Evolutionary conservation across 2,329 filamentous ascomycete species (phyloP), one percentile per base, ranked within the genome.

Genomic region (Ophiostoma populinum): DNA sequence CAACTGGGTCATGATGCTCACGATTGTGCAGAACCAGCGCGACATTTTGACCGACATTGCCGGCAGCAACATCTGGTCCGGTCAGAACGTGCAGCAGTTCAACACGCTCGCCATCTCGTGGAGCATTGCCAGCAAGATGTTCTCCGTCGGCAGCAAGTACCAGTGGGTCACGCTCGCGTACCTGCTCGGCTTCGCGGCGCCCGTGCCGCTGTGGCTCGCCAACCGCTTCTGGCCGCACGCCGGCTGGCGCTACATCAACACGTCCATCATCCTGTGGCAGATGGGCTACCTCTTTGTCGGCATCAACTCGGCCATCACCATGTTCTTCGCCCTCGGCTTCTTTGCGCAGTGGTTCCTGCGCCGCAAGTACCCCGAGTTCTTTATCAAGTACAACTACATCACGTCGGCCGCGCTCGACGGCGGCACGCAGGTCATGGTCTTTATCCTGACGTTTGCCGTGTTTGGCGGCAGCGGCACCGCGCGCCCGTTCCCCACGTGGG

Each of bases 181-280:
- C 32, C 46, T 61, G 0, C 32, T 64, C 16, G 62, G 62, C 21
- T 57, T 62, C 39, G 24, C 54, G 10, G 48, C 56, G 3, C 61
- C 62, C 1, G 5, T 64, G 0, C 59, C 59, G 0, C 54, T 59
- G 36, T 62, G 50, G 39, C 35, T 59, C 24, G 67, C 66, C 1
- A 70, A 77, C 45, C 71, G 59, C 36, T 63, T 76, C 20, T 40
- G 35, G 10, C 43, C 43, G 0, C 49, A 56, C 8, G 58, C 63
- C 15, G 13, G n/a, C 6, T 87, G 80, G 44, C 81, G 90, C 45
- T 75, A 82, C 49, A 54, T 81, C 2, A 48, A 49, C 38, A 45
- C 45, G 2, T 47, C 45, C 26, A 41, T 51, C 15, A 37, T 50
- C 20, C 25, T 35, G 3, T 39, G 37, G 37, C 29, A 39, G 25